Base-by-base conservation (phyloP, 148 eudicot genomes). In the Suaeda aralocaspica region DNA sequence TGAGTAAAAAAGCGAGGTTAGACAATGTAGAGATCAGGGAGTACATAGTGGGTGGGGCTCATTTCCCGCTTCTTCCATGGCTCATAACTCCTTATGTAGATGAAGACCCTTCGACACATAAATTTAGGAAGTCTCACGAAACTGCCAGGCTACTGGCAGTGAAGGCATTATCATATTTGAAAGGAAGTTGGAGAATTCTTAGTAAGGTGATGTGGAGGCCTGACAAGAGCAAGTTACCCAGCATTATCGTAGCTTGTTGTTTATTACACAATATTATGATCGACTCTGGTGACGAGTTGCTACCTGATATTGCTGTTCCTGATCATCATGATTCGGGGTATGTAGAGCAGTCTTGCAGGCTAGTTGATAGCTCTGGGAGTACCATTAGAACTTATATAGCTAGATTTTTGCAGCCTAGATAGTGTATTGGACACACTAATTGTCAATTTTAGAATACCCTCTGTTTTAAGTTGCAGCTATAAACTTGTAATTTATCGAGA, bases 171-270 rank as follows among this genome's bases (percentile, higher is more conserved):
- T 79, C 86, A 4, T 81, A 72, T 59, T 73, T 91, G 71, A 95
- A 95, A 75, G 97, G 92, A 6, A 87, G 83, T 82, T 95, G 99
- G 99, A 86, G 89, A 67, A 95, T 95, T 62, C 93, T 95, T 49
- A 95, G 86, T 76, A 89, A 91, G 88, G 96, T 87, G 30, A 89
- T 95, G 97, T 95, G 99, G 97, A 84, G 99, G 78, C 99, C 99
- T 0, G 99, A 95, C 77, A 95, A 86, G 75, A 82, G 78, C 83
- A 95, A 95, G 74, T 74, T 95, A 19, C 99, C 99, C 0, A 95
- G 99, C 72, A 84, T 95, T 39, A 88, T 95, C 77, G 56, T 95
- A 68, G 93, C 87, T 22, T 95, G 99, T 73, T 91, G 97, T 86
- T 86, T 95, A 64, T 91, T 95, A 64, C 99, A 95, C 74, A 95